Evolutionary conservation across 2,329 filamentous ascomycete species (phyloP), one percentile per base, ranked within the genome.

Genomic region (Neonectria ditissima): DNA sequence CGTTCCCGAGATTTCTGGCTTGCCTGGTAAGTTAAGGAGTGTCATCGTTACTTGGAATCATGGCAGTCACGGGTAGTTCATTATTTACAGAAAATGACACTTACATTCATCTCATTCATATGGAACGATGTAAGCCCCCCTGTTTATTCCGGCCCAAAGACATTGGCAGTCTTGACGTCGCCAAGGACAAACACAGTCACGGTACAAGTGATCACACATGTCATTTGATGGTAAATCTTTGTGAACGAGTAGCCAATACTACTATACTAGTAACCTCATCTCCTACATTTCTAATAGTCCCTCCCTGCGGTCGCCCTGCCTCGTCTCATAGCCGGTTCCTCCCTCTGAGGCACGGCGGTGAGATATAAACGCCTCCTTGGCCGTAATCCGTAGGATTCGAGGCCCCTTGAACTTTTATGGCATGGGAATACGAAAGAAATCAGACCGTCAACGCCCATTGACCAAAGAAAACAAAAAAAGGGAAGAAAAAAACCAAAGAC

Each of bases 391-490:
- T 26, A 30, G 45, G 28, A 52, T 45, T 13, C 20, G 45, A 39
- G 41, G 37, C 45, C 52, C 28, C 37, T 45, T 45, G 16, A 52
- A 62, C 45, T 62, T 62, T 58, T 62, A 24, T 39, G 39, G 48
- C 59, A 48, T 44, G 59, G 28, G 41, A 58, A 63, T 48, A 50
- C 54, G 41, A 54, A 50, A 24, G 47, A n/a, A 50, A 24, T 34
- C 43, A 30, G 44, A 43, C 60, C 54, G 43, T 55, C 60, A 58
- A 63, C 60, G 48, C 60, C 60, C 37, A 32, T 62, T 39, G 16
- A 39, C 26, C 41, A 54, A 43, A 53, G 26, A 9, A 50, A 50
- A 26, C 14, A 14, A 26, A 47, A 47, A 18, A 22, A 41, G 43
- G n/a, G 18, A 52, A 44, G n/a, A 24, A 2, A 32, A 55, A 55